These are phyloP conservation scores for Erodium trifolium DNA, from an alignment of 441 rosid genomes.

Conservation along the genomic window DNA sequence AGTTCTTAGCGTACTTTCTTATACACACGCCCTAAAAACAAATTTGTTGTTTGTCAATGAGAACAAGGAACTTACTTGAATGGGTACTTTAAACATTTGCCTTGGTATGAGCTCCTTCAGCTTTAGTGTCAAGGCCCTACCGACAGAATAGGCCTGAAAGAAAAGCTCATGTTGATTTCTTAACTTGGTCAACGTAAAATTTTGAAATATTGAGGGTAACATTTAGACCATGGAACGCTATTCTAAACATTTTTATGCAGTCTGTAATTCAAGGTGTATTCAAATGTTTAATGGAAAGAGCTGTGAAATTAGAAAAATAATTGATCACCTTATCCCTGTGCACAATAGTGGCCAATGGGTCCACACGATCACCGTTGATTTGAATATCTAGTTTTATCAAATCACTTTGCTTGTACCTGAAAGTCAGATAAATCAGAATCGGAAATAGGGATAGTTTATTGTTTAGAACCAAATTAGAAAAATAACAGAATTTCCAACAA, in stretches of 20 bases:
- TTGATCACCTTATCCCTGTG: constrained; percentile 73
- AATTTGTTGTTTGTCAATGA: constrained; percentile 8
- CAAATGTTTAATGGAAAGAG: not conserved
- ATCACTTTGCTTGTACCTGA: constrained; percentile 73
- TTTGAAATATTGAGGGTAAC: not conserved
- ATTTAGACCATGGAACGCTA: not conserved
- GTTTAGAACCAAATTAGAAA: not conserved
- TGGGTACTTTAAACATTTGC: constrained; percentile 96
- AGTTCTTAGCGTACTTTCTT: not conserved
- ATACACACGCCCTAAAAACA: not conserved
- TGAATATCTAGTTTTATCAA: constrained; percentile 79
- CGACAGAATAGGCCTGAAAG: constrained; percentile 79
- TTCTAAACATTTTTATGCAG: not conserved
- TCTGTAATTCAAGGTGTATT: not conserved
- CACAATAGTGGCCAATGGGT: constrained; percentile 86
- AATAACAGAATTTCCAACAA: not conserved
- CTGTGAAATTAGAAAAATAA: not conserved
- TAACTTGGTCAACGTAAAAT: constrained; percentile 7
- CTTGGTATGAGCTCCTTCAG: constrained; percentile 96
- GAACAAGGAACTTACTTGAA: constrained; percentile 53
- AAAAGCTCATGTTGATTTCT: constrained; percentile 17
- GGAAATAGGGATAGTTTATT: constrained; percentile 10
- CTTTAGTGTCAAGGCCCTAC: constrained; percentile 92
- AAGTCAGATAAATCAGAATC: constrained; percentile 19
- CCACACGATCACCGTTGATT: constrained; percentile 79